Evolutionary conservation across 2,329 filamentous ascomycete genomes (phyloP), one percentile per base, ranked within the genome.

Genomic region (Septoria linicola): DNA sequence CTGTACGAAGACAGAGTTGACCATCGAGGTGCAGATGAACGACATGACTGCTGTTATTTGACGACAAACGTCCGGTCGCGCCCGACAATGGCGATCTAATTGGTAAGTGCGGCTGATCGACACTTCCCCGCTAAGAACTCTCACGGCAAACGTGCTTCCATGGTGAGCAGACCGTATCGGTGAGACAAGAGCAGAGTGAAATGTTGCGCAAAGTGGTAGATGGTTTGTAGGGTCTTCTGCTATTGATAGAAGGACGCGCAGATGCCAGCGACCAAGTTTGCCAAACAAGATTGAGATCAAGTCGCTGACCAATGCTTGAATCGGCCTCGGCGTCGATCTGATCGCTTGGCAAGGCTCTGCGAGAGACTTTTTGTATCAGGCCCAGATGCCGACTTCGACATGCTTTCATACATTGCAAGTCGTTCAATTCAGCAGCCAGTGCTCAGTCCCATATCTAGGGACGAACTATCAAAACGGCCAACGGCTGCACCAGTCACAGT

Each of bases 1-100:
- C 13, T 37, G 35, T 8, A 13, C 17, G 36, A 21, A 21, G 8
- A 36, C 34, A 48, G 39, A 41, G 42, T 21, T 46, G 42, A 20
- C 49, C 41, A 46, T 41, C 23, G 25, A 37, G 39, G 47, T 49
- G 27, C 14, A 23, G 13, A 13, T 42, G 8, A 23, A 44, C 41
- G 35, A n/a, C 17, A 25, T 31, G 49, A 17, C 19, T 35, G 25
- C 27, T 23, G 14, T 34, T 39, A 48, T 48, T 48, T 48, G 44
- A 48, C 27, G 36, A 40, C 34, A 48, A 27, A 36, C 44, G 41
- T 20, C 41, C 44, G 44, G 36, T 48, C 44, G 23, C 35, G 44
- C 44, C 44, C 44, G 44, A 48, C 17, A 11, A 35, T n/a, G 21
- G 35, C 35, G 27, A 20, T 40, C 25, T 25, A 41, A 20, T 32